A percentile compares a stretch with the other conserved stretches of the same genome.
phyloP scores from a whole-genome alignment of 768 basidiomycete species.

The Leccinum fibrillosum region DNA sequence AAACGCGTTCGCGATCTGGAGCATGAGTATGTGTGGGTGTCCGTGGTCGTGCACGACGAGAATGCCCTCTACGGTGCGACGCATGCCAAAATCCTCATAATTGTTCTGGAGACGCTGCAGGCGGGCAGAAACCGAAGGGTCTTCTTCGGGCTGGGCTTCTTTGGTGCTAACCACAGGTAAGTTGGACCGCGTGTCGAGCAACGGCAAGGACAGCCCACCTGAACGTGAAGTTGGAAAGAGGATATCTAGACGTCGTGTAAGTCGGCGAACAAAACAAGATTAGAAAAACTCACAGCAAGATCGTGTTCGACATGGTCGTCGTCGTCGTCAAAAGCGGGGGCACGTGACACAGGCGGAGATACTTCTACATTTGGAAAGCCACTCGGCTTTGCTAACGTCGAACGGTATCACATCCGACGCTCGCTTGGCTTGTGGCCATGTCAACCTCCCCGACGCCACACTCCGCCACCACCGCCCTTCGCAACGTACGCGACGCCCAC shows the following conservation, averaged over 20 bases:
- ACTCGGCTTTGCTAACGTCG: neutral
- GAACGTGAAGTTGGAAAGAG: constrained; percentile 89
- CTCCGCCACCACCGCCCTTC: neutral
- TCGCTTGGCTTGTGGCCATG: constrained; percentile 7
- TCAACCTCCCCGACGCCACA: neutral
- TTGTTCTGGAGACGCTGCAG: constrained; percentile 93
- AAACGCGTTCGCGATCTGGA: constrained; percentile 98
- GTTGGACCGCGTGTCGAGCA: constrained; percentile 1
- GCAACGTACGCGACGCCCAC: neutral
- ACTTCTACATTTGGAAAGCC: constrained; percentile 4
- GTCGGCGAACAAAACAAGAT: neutral
- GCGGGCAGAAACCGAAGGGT: constrained; percentile 92
- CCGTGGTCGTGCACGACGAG: constrained; percentile 92
- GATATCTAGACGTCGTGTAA: constrained; percentile 51
- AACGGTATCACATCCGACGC: neutral
- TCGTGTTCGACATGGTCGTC: constrained; percentile 47
- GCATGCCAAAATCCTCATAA: constrained; percentile 96
- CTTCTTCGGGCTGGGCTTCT: constrained; percentile 96
- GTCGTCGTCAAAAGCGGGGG: neutral
- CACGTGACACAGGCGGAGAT: constrained; percentile 13
- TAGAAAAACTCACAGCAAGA: constrained; percentile 36
- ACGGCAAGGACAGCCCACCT: constrained; percentile 44
- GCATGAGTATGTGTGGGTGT: constrained; percentile 95
- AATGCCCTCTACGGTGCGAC: constrained; percentile 83
- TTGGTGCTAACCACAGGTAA: constrained; percentile 64